phyloP scores from a whole-genome alignment of 306 rosid genomes.

The Cucurbita argyrosperma region DNA sequence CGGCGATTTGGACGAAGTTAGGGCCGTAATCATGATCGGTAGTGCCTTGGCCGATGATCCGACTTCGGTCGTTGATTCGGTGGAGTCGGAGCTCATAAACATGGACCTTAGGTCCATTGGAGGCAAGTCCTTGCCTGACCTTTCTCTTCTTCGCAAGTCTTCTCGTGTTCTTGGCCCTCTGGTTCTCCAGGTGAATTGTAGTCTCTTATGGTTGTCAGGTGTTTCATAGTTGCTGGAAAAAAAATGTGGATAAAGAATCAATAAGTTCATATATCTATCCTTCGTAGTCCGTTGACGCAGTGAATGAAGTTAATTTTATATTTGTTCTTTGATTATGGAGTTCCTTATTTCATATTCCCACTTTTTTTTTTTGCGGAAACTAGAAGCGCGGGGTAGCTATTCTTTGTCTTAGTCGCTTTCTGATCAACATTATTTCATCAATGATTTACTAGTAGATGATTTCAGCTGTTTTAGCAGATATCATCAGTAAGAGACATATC shows the following conservation, averaged over 20 bases:
- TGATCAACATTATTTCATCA: not conserved
- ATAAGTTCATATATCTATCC: not conserved
- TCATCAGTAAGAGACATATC: conserved; percentile 61
- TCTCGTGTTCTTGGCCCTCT: conserved; percentile 52
- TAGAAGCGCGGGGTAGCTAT: not conserved
- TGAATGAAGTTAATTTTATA: not conserved
- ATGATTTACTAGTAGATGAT: not conserved
- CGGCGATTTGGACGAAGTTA: conserved; percentile 28
- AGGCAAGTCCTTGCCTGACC: conserved; percentile 56
- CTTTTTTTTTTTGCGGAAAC: not conserved
- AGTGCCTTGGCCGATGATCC: conserved; percentile 38
- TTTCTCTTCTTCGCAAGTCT: conserved; percentile 33
- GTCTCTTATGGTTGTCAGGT: not conserved
- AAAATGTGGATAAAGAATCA: not conserved
- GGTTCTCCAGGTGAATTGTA: conserved; percentile 53
- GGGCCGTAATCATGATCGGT: conserved; percentile 33
- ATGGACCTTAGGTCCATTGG: conserved; percentile 49
- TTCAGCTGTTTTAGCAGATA: conserved; percentile 32
- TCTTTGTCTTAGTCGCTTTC: not conserved
- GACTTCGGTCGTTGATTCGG: conserved; percentile 18
- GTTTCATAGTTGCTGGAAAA: conserved; percentile 2
- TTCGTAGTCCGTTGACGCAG: not conserved
- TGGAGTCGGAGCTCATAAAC: conserved; percentile 61
- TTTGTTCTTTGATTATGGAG: not conserved
- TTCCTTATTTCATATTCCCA: not conserved